A percentile compares a stretch with the other conserved stretches of the same genome.
These are phyloP conservation scores for Suaeda aralocaspica DNA, from an alignment of 148 eudicot genomes.

Conservation along the genomic window DNA sequence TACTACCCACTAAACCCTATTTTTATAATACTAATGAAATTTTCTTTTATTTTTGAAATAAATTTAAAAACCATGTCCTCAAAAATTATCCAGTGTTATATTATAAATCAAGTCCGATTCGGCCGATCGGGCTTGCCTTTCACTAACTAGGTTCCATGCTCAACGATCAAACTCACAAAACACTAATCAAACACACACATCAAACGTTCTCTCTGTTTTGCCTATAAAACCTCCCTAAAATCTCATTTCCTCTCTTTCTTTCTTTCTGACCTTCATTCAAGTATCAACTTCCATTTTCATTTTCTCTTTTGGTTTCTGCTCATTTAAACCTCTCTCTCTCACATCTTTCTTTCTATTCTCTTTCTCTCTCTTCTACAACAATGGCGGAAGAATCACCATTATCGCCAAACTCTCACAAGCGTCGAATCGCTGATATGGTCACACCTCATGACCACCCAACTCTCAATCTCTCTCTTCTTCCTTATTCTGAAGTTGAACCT, in stretches of 20 bases:
- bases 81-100: no score
- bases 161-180: no score
- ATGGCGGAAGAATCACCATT: constrained; percentile 29
- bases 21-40: no score
- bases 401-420: neutral
- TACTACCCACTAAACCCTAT: no score
- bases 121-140: no score
- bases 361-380: neutral
- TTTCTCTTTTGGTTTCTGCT: neutral
- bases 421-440: neutral
- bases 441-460: neutral
- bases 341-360: neutral
- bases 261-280: neutral
- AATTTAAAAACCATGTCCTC: no score
- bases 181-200: no score
- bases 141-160: no score
- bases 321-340: neutral
- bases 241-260: neutral
- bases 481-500: neutral
- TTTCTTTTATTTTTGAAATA: no score
- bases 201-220: no score
- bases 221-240: neutral
- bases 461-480: constrained; percentile 19
- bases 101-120: no score
- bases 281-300: neutral